Evolutionary conservation across 495 filamentous ascomycete genomes (phyloP).

Genomic region (Aspergillus sclerotiicarbonarius): DNA sequence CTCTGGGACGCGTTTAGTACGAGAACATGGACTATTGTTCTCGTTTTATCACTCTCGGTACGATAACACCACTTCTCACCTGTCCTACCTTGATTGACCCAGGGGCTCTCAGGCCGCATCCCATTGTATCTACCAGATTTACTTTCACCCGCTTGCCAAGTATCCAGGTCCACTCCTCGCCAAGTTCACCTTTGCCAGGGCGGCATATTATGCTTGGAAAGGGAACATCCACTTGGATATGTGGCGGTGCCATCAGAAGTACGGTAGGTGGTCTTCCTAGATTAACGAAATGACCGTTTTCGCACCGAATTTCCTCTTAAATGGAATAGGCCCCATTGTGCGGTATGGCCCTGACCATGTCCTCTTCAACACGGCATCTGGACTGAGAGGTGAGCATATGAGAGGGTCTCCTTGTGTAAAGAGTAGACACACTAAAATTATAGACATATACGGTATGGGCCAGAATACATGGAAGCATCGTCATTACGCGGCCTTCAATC

Average conservation of each 20-base stretch:
- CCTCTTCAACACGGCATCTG: neutral
- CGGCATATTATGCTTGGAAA: conserved; percentile 27
- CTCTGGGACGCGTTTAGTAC: too few relatives aligned
- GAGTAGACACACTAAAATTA: too few relatives aligned
- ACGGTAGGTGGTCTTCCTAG: conserved; percentile 39
- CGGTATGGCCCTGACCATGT: neutral
- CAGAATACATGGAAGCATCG: conserved; percentile 31
- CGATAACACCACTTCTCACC: too few relatives aligned
- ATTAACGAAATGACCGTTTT: too few relatives aligned
- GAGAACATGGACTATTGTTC: too few relatives aligned
- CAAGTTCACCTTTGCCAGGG: conserved; percentile 29
- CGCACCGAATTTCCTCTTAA: too few relatives aligned
- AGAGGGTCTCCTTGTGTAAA: too few relatives aligned
- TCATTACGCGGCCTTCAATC: conserved; percentile 32
- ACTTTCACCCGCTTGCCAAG: conserved; percentile 37
- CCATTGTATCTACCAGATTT: conserved; percentile 27
- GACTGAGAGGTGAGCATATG: too few relatives aligned
- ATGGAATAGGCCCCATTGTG: neutral
- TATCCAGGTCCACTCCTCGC: conserved; percentile 39
- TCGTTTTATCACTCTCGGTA: too few relatives aligned
- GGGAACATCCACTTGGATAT: conserved; percentile 29
- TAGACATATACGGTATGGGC: conserved; percentile 30
- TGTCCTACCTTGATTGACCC: too few relatives aligned
- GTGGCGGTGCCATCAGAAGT: conserved; percentile 28
- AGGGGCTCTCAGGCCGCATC: too few relatives aligned